A percentile compares a stretch with the other conserved stretches of the same genome.
phyloP scores from a whole-genome alignment of 148 eudicot species.

The Rhododendron molle region DNA sequence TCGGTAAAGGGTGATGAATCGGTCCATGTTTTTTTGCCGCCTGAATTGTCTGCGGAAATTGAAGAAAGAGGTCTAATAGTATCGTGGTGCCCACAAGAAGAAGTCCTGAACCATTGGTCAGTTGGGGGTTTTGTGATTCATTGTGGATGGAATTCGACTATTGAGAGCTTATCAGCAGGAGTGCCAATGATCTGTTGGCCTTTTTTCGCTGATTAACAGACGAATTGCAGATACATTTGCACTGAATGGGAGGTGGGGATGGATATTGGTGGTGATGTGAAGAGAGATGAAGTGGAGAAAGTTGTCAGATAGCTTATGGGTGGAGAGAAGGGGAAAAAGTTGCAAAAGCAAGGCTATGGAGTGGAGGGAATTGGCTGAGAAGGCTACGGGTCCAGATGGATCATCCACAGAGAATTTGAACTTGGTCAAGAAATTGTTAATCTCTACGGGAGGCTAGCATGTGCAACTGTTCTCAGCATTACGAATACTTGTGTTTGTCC shows the following conservation, averaged over 20 bases:
- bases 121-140: background rate
- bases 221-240: background rate
- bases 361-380: background rate
- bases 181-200: background rate
- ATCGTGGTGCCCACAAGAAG: slow-evolving; percentile 10
- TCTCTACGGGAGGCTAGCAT: background rate
- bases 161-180: background rate
- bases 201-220: background rate
- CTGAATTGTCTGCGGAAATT: background rate
- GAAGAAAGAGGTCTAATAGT: slow-evolving; percentile 11
- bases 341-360: background rate
- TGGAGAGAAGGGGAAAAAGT: background rate
- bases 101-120: background rate
- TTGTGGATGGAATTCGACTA: background rate
- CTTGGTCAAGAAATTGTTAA: background rate
- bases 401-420: background rate
- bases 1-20: background rate
- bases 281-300: background rate
- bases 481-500: too few relatives aligned
- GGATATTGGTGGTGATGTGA: background rate
- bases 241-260: background rate
- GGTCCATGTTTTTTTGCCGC: background rate
- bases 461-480: background rate
- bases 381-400: background rate
- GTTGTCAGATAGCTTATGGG: background rate